phyloP scores from a whole-genome alignment of 2,329 filamentous ascomycete genomes.

The Penicillium sclerotiorum region DNA sequence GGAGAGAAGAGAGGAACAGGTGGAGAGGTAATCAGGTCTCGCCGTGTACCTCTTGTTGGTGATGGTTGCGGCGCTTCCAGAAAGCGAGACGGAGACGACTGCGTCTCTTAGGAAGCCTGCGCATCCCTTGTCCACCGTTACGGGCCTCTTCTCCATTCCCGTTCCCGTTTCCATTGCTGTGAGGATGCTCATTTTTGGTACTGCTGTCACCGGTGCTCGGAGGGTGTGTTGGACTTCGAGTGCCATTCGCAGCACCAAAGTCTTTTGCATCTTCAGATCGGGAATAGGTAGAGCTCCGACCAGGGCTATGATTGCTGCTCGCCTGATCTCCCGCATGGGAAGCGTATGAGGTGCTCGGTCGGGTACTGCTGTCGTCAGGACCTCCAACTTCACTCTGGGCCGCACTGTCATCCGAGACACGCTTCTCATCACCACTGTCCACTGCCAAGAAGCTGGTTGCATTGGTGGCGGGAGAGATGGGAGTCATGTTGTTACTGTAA shows the following conservation, averaged over 20 bases:
- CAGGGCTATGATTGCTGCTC: slow-evolving; percentile 24
- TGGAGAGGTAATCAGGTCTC: slow-evolving; percentile 30
- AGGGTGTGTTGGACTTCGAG: slow-evolving; percentile 32
- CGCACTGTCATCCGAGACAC: slow-evolving; percentile 30
- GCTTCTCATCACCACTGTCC: slow-evolving; percentile 45
- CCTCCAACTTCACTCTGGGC: slow-evolving; percentile 33
- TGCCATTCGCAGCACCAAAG: slow-evolving; percentile 24
- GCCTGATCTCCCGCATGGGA: slow-evolving; percentile 23
- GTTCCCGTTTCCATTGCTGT: slow-evolving; percentile 1
- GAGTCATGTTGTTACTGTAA: slow-evolving; percentile 46
- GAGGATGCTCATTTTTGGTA: slow-evolving; percentile 26
- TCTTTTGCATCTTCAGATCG: slow-evolving; percentile 25
- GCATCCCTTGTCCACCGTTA: slow-evolving; percentile 25
- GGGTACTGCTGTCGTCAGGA: slow-evolving; percentile 30
- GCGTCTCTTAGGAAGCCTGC: slow-evolving; percentile 38
- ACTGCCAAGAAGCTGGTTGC: slow-evolving; percentile 47
- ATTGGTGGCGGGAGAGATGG: slow-evolving; percentile 48
- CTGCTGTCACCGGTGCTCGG: slow-evolving; percentile 31
- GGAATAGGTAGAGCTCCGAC: slow-evolving; percentile 23
- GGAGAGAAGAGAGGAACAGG: slow-evolving; percentile 11
- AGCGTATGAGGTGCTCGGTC: slow-evolving; percentile 35
- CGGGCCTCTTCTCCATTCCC: slow-evolving; percentile 20
- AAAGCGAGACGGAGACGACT: slow-evolving; percentile 46
- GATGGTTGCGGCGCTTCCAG: slow-evolving; percentile 41
- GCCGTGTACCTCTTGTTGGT: slow-evolving; percentile 35